Conservation (phyloP, 768 basidiomycete species). For the Piloderma croceum region DNA sequence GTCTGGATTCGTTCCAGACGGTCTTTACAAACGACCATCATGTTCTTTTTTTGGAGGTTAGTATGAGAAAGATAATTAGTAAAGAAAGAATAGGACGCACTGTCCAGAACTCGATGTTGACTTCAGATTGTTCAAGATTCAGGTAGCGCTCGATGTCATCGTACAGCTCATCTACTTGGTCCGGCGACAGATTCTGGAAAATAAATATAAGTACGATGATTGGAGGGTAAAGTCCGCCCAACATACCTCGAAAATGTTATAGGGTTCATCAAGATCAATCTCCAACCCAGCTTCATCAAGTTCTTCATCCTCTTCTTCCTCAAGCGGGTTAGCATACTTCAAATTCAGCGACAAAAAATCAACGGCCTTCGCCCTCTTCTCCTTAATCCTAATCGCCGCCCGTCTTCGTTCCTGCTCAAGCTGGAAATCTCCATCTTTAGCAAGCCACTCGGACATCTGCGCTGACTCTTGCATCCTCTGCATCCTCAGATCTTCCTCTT, state of each 20-base stretch:
- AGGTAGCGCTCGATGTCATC: conserved; percentile 93
- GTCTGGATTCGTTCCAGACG: conserved; percentile 71
- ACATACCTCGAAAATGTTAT: conserved; percentile 91
- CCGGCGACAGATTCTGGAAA: conserved; percentile 69
- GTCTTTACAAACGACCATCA: conserved; percentile 96
- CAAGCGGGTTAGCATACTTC: conserved; percentile 76
- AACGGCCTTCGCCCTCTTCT: conserved; percentile 97
- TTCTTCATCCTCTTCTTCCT: conserved; percentile 59
- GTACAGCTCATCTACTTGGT: conserved; percentile 89
- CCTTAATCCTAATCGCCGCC: conserved; percentile 90
- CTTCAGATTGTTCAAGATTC: conserved; percentile 73
- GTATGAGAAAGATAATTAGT: background rate
- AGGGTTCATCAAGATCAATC: conserved; percentile 97
- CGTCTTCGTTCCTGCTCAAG: conserved; percentile 87
- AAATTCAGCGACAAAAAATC: conserved; percentile 96
- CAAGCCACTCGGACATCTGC: conserved; percentile 97
- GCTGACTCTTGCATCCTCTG: conserved; percentile 87
- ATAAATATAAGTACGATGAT: conserved; percentile 10
- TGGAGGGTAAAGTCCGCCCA: background rate
- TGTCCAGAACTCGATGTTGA: conserved; percentile 97
- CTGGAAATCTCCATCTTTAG: conserved; percentile 96
- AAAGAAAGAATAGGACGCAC: conserved; percentile 36
- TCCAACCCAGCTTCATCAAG: conserved; percentile 83
- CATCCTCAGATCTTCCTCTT: conserved; percentile 90
- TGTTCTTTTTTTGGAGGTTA: conserved; percentile 51